Base-by-base conservation (phyloP, 257 asterid species). In the Hygrophila difformis region DNA sequence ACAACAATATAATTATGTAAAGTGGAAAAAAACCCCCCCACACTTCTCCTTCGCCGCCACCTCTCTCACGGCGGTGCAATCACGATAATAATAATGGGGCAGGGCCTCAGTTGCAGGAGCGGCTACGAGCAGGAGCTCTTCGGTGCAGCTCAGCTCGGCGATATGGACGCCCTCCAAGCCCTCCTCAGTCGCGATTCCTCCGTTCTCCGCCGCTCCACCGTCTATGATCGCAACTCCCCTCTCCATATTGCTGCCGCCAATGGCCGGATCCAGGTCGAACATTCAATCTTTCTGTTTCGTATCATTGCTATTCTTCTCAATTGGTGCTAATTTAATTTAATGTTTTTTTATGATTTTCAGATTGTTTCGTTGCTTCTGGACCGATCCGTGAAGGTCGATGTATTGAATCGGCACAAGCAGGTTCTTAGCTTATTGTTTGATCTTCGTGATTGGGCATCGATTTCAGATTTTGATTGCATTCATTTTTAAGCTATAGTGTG, bases 231-330 rank as follows among this genome's bases (percentile, higher is more conserved):
- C 14, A 77, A 75, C 76, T 76, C 94, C 8, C 69, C 80, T 62
- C 44, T 84, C 70, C 97, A 87, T 73, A 75, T 87, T 21, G 97
- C 97, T 18, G 92, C 97, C 47, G 97, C 95, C 57, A 78, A 81
- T 72, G 97, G 89, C 59, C 97, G 76, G 82, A 78, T 74, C 93
- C 88, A 84, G 97, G 97, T 83, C 12, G 3, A 1, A 10, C 2
- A 5, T 33, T 33, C 2, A 12, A 20, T 17, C 69, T 34, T 59
- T 57, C 47, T 56, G 39, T 37, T 37, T 18, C 22, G 47, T n/a
- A 53, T 45, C 33, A 38, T 39, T 16, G 41, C 2, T 52, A 46
- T 33, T 33, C 12, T 33, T 33, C 10, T 5, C 10, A 12, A 33
- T 5, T 39, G 24, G 26, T 34, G 9, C 10, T 19, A 33, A 12